A percentile compares a stretch with the other conserved stretches of the same genome.
Conservation (phyloP, 495 filamentous ascomycete species). For the Amphirosellinia nigrospora region DNA sequence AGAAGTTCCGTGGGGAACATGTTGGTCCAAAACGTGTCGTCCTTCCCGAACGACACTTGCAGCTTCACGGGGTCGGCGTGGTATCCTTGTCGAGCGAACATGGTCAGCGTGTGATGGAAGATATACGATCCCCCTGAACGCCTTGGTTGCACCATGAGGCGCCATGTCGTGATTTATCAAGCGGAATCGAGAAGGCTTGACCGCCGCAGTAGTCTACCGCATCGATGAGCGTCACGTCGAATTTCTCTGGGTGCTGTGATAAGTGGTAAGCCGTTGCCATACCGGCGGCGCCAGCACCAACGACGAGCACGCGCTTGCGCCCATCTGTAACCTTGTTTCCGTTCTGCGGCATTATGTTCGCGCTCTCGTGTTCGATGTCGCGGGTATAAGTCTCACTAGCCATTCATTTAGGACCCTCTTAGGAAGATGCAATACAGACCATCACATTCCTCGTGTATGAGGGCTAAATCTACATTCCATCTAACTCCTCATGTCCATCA, state of each 20-base stretch:
- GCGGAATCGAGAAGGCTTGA: constrained; percentile 77
- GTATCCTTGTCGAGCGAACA: constrained; percentile 73
- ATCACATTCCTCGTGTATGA: background rate
- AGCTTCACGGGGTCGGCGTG: constrained; percentile 73
- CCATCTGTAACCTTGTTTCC: constrained; percentile 18
- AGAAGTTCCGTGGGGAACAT: constrained; percentile 75
- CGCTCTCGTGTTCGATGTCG: constrained; percentile 26
- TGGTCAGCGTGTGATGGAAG: constrained; percentile 82
- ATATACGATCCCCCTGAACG: constrained; percentile 81
- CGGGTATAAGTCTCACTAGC: constrained; percentile 17
- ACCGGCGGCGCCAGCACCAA: constrained; percentile 70
- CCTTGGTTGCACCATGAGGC: constrained; percentile 84
- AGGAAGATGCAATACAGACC: background rate
- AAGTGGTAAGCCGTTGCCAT: constrained; percentile 79
- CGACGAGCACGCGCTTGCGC: constrained; percentile 61
- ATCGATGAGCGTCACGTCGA: constrained; percentile 77
- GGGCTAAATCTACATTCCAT: background rate
- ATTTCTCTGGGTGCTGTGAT: constrained; percentile 73
- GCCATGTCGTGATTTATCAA: constrained; percentile 70
- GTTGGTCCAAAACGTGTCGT: constrained; percentile 80
- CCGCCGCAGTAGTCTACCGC: constrained; percentile 72
- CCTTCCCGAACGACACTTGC: constrained; percentile 84
- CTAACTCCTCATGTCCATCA: background rate
- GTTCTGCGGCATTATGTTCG: constrained; percentile 29
- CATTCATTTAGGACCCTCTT: background rate